phyloP scores from a whole-genome alignment of 192 early-diverging fungal species.

The Dissophora globulifera region DNA sequence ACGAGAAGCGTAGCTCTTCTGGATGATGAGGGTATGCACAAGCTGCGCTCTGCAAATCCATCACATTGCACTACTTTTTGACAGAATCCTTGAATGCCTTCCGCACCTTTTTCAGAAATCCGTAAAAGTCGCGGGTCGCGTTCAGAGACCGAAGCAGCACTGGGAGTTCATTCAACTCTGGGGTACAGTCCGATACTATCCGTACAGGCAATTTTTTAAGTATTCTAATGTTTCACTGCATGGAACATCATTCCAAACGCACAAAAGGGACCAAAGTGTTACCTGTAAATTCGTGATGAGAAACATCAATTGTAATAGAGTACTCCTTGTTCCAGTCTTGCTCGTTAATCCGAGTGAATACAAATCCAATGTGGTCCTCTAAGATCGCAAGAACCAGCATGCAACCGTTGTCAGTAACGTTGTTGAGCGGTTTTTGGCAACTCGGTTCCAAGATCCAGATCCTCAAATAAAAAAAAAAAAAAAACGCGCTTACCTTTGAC shows the following conservation, averaged over 20 bases:
- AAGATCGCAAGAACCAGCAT: not conserved
- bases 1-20: too few relatives aligned
- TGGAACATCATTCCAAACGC: too few relatives aligned
- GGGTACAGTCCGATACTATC: conserved; percentile 64
- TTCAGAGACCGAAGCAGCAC: conserved; percentile 66
- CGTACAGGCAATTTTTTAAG: not conserved
- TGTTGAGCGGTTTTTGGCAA: not conserved
- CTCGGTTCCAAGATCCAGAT: not conserved
- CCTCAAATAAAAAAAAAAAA: too few relatives aligned
- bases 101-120: conserved; percentile 75
- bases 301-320: conserved; percentile 67
- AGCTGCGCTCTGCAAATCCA: too few relatives aligned
- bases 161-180: conserved; percentile 56
- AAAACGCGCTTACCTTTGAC: conserved; percentile 31
- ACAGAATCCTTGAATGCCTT: conserved; percentile 62
- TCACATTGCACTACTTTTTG: conserved; percentile 22
- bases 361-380: conserved; percentile 68
- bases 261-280: conserved; percentile 8
- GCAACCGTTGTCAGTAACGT: too few relatives aligned
- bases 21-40: too few relatives aligned
- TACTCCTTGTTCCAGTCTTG: conserved; percentile 61
- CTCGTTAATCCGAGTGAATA: conserved; percentile 73
- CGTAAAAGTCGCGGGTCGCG: conserved; percentile 72
- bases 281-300: conserved; percentile 64
- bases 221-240: not conserved